A percentile compares a stretch with the other conserved stretches of the same genome.
These are phyloP conservation scores for Coemansia sp. DNA, from an alignment of 192 early-diverging fungal species.

Conservation along the genomic window DNA sequence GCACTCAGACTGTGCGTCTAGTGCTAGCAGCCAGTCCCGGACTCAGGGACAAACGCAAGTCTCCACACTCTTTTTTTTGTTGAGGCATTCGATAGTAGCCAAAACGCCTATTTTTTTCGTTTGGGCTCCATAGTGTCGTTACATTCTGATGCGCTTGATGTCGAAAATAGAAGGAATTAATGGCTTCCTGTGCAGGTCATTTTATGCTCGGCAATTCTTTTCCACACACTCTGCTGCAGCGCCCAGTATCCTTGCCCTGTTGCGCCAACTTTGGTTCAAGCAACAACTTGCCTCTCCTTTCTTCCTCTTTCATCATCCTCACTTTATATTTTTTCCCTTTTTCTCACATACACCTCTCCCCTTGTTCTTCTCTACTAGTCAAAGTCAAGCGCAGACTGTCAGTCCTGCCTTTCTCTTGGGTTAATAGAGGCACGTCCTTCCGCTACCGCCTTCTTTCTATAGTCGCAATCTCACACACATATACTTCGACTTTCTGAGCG, in stretches of 20 bases:
- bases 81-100: too few species aligned
- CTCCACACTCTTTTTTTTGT: too few species aligned
- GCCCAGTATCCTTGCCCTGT: not conserved
- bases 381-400: slow-evolving; percentile 4
- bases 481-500: too few species aligned
- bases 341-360: not conserved
- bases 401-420: slow-evolving; percentile 3
- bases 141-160: not conserved
- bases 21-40: too few species aligned
- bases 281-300: not conserved
- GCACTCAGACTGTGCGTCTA: too few species aligned
- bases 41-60: too few species aligned
- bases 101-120: too few species aligned
- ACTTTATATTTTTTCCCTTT: slow-evolving; percentile 1
- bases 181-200: slow-evolving; percentile 4
- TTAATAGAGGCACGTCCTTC: not conserved
- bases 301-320: slow-evolving; percentile 7
- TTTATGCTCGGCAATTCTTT: not conserved
- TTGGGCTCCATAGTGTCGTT: not conserved
- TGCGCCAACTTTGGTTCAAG: not conserved
- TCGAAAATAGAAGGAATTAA: slow-evolving; percentile 8
- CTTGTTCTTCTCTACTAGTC: not conserved
- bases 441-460: too few species aligned
- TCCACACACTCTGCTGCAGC: not conserved
- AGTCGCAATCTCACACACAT: too few species aligned